Evolutionary conservation across 169 alveolate genomes (phyloP), one percentile per base, ranked within the genome.

Genomic region (Cryptosporidium xiaoi): DNA sequence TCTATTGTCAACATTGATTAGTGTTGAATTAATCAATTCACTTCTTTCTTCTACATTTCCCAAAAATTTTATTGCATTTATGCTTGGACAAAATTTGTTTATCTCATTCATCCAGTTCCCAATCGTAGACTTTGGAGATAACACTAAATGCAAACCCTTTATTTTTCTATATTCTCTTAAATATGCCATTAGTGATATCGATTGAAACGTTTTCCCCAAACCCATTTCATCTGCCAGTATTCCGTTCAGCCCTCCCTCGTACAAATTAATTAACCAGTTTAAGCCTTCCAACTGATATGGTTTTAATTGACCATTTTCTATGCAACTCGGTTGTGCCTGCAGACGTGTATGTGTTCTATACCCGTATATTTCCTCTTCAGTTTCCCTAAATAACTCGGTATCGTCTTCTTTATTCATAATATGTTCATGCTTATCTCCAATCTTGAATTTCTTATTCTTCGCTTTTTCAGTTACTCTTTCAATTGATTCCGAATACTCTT

Each of bases 141-240:
- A 93, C 18, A 98, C 97, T 82, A 97, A 83, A 92, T 97, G 98
- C 36, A 99, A 98, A 3, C 99, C 99, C 95, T 97, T 93, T 27
- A 96, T 95, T 64, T 94, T 92, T 82, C 95, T 95, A 82, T 93
- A 94, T 82, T 94, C 96, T 82, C 95, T 66, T 67, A 98, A 83
- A 84, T 96, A 98, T 5, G 99, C 97, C 64, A 98, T 84, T 51
- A 98, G 92, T 13, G 99, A 93, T 31, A 98, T 98, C 0, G 99
- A 96, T 92, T 97, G 96, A 29, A 97, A 96, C n/a, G 99, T 98
- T 64, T 98, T 98, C 24, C 99, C 99, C 13, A 98, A 90, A 0
- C 99, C 99, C 99, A 98, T 98, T 82, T 98, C 99, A 90, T 98
- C 99, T 7, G 99, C 99, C 69, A 98, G 90, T 29, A 98, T 97